phyloP scores from a whole-genome alignment of 192 early-diverging fungal species.

The Backusella westeae region DNA sequence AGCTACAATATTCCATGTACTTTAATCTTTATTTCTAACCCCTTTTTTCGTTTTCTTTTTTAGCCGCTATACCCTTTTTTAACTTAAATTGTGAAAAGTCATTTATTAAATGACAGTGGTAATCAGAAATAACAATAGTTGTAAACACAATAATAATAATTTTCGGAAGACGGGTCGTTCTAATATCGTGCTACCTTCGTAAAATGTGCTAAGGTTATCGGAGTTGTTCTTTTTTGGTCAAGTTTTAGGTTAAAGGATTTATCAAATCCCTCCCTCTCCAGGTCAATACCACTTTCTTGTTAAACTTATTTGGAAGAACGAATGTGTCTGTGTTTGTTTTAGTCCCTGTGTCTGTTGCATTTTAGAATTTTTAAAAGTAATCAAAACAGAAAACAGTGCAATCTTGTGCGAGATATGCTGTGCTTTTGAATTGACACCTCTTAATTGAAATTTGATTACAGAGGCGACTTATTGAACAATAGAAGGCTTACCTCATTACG shows the following conservation, averaged over 20 bases:
- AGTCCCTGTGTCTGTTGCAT: background rate
- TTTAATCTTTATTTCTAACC: background rate
- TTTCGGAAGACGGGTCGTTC: background rate
- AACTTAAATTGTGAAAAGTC: background rate
- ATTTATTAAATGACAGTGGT: background rate
- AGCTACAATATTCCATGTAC: background rate
- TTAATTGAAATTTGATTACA: background rate
- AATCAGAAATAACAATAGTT: background rate
- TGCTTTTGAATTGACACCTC: background rate
- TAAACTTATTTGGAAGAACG: background rate
- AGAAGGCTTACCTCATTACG: background rate
- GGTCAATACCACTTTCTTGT: background rate
- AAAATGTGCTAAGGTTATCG: background rate
- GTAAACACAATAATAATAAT: background rate
- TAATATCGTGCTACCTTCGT: background rate
- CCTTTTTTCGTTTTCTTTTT: background rate
- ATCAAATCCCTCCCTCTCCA: background rate
- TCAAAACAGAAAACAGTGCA: background rate
- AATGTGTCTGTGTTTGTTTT: background rate
- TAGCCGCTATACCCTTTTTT: background rate
- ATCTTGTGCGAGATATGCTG: background rate
- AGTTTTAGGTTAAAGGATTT: background rate
- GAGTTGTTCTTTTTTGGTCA: background rate
- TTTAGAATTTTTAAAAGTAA: background rate
- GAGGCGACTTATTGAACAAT: background rate